A percentile compares a stretch with the other conserved stretches of the same genome.
Conservation (phyloP, 2,329 filamentous ascomycete species). For the Penicillium sp. region DNA sequence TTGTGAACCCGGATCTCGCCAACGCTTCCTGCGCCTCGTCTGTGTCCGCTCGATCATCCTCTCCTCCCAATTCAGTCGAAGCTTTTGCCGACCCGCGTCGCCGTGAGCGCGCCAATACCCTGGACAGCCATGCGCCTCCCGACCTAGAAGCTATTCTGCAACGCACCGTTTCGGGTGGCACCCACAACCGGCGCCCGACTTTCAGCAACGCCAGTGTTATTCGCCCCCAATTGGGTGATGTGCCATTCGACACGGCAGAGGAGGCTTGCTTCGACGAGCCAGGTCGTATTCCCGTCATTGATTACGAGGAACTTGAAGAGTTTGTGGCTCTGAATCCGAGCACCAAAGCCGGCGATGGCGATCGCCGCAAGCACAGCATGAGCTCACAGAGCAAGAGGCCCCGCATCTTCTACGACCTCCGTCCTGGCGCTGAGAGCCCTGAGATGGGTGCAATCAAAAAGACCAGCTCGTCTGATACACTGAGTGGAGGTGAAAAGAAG, state of each 20-base stretch:
- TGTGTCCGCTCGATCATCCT: constrained; percentile 64
- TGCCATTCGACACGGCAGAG: constrained; percentile 35
- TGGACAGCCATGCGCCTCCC: constrained; percentile 59
- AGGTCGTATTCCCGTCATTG: constrained; percentile 77
- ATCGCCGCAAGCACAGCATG: constrained; percentile 44
- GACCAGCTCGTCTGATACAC: constrained; percentile 27
- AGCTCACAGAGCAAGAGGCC: constrained; percentile 52
- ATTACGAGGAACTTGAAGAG: constrained; percentile 91
- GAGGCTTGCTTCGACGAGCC: constrained; percentile 83
- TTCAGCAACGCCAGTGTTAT: constrained; percentile 58
- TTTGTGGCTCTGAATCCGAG: constrained; percentile 67
- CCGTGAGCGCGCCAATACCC: constrained; percentile 69
- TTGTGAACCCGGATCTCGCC: constrained; percentile 39
- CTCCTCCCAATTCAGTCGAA: constrained; percentile 95
- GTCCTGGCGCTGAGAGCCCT: constrained; percentile 40
- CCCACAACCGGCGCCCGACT: constrained; percentile 60
- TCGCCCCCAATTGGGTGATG: constrained; percentile 48
- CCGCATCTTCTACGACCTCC: constrained; percentile 62
- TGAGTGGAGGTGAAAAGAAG: constrained; percentile 42
- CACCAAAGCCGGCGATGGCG: constrained; percentile 44
- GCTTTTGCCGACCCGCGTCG: constrained; percentile 90
- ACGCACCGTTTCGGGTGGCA: constrained; percentile 68
- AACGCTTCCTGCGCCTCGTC: constrained; percentile 50
- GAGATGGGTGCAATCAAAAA: constrained; percentile 38
- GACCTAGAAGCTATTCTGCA: constrained; percentile 61